phyloP scores from a whole-genome alignment of 2,329 filamentous ascomycete genomes.

The Colletotrichum trifolii region DNA sequence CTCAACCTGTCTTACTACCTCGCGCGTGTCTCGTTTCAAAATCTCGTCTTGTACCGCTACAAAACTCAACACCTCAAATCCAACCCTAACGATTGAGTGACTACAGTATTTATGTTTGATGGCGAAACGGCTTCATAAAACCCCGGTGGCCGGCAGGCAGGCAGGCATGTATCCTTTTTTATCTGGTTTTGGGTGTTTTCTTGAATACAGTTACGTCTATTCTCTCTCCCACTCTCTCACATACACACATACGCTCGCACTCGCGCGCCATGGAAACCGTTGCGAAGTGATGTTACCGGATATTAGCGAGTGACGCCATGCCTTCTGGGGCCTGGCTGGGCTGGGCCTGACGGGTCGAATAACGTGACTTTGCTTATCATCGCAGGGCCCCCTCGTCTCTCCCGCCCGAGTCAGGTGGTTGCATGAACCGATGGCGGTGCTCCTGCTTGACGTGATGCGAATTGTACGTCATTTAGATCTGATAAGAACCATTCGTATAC shows the following conservation, averaged over 20 bases:
- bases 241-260: no score
- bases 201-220: slow-evolving; percentile 16
- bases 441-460: no score
- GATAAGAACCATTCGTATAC: no score
- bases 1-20: slow-evolving; percentile 10
- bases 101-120: slow-evolving; percentile 36
- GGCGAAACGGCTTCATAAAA: slow-evolving; percentile 36
- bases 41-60: slow-evolving; percentile 25
- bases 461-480: no score
- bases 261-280: neutral
- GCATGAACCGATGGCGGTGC: no score
- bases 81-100: slow-evolving; percentile 11
- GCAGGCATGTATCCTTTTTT: slow-evolving; percentile 18
- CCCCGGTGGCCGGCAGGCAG: slow-evolving; percentile 21
- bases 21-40: neutral
- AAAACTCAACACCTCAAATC: neutral
- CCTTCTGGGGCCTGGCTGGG: no score
- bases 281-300: neutral
- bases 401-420: no score
- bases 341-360: no score
- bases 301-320: neutral
- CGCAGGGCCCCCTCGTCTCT: no score
- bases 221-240: no score
- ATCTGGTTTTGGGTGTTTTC: neutral
- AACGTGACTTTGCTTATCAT: no score